Base-by-base conservation (phyloP, 1,284 basidiomycete genomes). In the Volvariella volvacea region DNA sequence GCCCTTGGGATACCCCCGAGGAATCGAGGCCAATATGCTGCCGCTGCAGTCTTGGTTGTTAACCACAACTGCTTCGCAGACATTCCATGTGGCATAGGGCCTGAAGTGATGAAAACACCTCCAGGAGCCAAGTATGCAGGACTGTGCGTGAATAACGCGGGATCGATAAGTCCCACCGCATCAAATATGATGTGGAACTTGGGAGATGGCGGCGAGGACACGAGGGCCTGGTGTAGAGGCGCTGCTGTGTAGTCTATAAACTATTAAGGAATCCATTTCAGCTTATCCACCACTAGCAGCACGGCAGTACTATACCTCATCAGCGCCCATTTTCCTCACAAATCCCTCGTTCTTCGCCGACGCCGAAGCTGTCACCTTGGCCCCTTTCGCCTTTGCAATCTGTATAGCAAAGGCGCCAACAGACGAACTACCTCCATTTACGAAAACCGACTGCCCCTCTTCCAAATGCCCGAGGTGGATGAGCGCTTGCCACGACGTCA, bases 381-480 rank as follows among this genome's bases (percentile, higher is more conserved):
- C 69, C 0, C 78, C 78, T 47, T 69, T 65, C 1, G 70, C 65
- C 49, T 80, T 82, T 1, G 81, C 80, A 21, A 86, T 63, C 54
- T 87, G 82, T 33, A 85, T 76, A 0, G 76, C 82, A 47, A 72
- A 71, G 20, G 68, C 66, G 0, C 84, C 86, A 1, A 85, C 80
- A 2, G 74, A 63, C 1, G 79, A 74, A 15, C 74, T 78, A 0
- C 80, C 84, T 0, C 85, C 84, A 38, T 83, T 78, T 48, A 88
- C 66, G 48, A 86, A 73, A 3, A 88, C 63, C 0, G 64, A 67
- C 49, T 76, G 73, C 1, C 71, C 70, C 2, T 63, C 52, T 50
- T 74, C 60, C 17, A 80, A 46, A 17, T 68, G 53, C 0, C 64
- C 66, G 10, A 60, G 52, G 2, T 65, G 57, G 38, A 70, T 59